Evolutionary conservation across 2,329 filamentous ascomycete species (phyloP), one percentile per base, ranked within the genome.

Genomic region (Fusarium hostae): DNA sequence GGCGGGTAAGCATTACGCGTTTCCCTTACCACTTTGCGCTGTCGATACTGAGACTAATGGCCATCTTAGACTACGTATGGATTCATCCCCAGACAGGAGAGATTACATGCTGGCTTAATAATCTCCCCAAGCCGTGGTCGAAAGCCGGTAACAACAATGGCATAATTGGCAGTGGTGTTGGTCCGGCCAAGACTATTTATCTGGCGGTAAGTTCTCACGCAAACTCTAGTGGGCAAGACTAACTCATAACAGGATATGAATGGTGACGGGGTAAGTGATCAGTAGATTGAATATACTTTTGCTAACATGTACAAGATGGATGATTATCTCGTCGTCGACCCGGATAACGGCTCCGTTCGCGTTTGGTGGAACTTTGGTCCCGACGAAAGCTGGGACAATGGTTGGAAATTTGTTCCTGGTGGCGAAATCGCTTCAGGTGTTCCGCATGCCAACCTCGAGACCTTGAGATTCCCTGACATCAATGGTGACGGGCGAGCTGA

Each of bases 401-500:
- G 63, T 6, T 66, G 63, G 63, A 47, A 51, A 16, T 66, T 55
- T 15, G 66, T 68, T 2, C 54, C 57, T 3, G 76, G 75, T 13
- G 76, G 74, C 8, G 34, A 73, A 20, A 75, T 77, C n/a, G 74
- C 76, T 4, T 66, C 63, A 1, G 74, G 74, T 1, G 72, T 75
- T 16, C 74, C 67, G 1, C 75, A 77, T 30, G 75, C 76, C 2
- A 77, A 76, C 26, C 55, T 63, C 4, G 51, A 57, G 15, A 77
- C 76, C 3, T 24, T 78, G 0, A 65, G 73, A 4, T 77, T 77
- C 40, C 64, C 75, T 6, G 74, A 77, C 30, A 71, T 77, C 52
- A 78, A 77, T 40, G 75, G 76, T 13, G 75, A 77, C 50, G 74
- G 75, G 9, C 22, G 75, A 13, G 72, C 75, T 9, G 76, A 76